A percentile compares a stretch with the other conserved stretches of the same genome.
Conservation (phyloP, 176 grass and related monocot genomes). For the Eragrostis nindensis region DNA sequence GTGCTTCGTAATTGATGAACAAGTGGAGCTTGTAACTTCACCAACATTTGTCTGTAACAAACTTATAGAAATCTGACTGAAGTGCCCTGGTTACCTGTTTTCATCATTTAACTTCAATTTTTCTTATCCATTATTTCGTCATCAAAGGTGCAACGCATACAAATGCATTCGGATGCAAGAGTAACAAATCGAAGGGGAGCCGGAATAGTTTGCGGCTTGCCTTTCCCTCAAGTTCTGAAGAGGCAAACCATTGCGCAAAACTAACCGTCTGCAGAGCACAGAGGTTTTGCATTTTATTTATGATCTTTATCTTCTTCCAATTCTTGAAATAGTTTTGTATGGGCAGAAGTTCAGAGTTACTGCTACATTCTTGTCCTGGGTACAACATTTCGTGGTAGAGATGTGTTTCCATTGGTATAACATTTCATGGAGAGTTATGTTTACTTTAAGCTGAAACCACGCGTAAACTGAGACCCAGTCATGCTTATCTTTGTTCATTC, state of each 20-base stretch:
- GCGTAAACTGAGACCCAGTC: neutral
- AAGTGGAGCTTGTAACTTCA: no score
- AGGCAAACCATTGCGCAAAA: neutral
- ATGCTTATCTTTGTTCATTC: neutral
- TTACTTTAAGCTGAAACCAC: neutral
- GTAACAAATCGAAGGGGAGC: conserved; percentile 26
- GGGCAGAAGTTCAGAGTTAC: neutral
- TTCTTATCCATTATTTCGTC: neutral
- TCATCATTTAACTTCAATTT: no score
- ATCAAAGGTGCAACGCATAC: conserved; percentile 35
- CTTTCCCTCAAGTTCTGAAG: conserved; percentile 23
- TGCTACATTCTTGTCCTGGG: neutral
- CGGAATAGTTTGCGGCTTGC: conserved; percentile 22
- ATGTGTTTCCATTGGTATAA: neutral
- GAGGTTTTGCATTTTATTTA: conserved; percentile 29
- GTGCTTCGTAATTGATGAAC: no score
- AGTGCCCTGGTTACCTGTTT: neutral
- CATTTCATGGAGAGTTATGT: no score
- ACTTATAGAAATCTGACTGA: no score
- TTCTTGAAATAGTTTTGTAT: neutral
- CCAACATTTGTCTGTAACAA: no score
- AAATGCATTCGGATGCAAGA: conserved; percentile 28
- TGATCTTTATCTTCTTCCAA: neutral
- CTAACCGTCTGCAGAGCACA: conserved; percentile 50
- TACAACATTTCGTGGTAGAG: neutral